Conservation (phyloP, 305 asterid species). For the Solanum aculeatissimum region DNA sequence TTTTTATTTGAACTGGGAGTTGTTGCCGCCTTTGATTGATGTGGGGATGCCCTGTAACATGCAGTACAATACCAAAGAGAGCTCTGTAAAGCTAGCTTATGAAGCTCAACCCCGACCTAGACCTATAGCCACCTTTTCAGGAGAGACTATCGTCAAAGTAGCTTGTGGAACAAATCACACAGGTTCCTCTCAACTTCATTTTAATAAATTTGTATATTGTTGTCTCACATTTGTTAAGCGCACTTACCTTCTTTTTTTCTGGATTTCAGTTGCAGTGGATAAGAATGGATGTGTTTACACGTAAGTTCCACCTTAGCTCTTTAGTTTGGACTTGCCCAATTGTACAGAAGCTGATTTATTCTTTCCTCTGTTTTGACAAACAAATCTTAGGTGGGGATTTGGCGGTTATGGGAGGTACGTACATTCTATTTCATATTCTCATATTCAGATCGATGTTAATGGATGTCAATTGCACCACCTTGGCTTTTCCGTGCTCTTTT, state of each 20-base stretch:
- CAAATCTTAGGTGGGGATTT: slow-evolving; percentile 73
- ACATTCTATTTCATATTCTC: background rate
- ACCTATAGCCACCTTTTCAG: slow-evolving; percentile 73
- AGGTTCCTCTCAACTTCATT: slow-evolving; percentile 28
- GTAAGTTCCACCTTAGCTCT: slow-evolving; percentile 40
- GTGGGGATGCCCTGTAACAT: slow-evolving; percentile 4
- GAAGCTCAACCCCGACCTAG: slow-evolving; percentile 94
- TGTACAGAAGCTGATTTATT: background rate
- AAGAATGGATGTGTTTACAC: slow-evolving; percentile 86
- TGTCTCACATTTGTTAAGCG: background rate
- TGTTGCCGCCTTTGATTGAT: background rate
- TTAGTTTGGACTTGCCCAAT: background rate
- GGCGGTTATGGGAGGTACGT: slow-evolving; percentile 97
- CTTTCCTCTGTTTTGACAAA: background rate
- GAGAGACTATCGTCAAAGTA: slow-evolving; percentile 79
- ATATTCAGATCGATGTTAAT: background rate
- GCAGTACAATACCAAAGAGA: slow-evolving; percentile 89
- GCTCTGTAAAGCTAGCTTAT: slow-evolving; percentile 94
- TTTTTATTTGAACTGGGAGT: background rate
- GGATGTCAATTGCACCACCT: background rate
- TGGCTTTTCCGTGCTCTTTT: background rate
- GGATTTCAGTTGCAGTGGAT: slow-evolving; percentile 76
- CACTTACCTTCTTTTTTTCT: slow-evolving; percentile 16
- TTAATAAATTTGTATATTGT: background rate
- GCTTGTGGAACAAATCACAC: slow-evolving; percentile 97